Evolutionary conservation across 2,329 filamentous ascomycete genomes (phyloP).

Genomic region (Pseudohalonectria lignicola): DNA sequence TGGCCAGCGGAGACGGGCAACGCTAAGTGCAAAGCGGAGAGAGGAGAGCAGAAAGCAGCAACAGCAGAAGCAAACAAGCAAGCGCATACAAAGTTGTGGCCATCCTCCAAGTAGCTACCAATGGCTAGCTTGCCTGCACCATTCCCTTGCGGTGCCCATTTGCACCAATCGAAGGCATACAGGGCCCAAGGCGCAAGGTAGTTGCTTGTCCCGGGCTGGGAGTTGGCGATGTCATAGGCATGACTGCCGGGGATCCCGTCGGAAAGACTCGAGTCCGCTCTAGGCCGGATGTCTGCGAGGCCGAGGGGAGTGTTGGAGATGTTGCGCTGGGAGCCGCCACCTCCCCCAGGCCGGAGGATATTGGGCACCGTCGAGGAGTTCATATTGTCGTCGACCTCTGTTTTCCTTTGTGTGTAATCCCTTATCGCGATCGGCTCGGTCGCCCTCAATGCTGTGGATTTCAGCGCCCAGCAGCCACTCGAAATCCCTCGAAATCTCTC

Average conservation of each 20-base stretch:
- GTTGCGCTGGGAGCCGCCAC: slow-evolving; percentile 40
- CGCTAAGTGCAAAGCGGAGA: not conserved
- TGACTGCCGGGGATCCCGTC: slow-evolving; percentile 53
- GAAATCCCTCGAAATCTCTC: too few relatives aligned
- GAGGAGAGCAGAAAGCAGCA: slow-evolving; percentile 1
- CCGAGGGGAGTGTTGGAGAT: slow-evolving; percentile 69
- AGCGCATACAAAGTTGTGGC: slow-evolving; percentile 80
- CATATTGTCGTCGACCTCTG: slow-evolving; percentile 5
- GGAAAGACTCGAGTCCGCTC: slow-evolving; percentile 69
- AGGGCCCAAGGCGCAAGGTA: slow-evolving; percentile 91
- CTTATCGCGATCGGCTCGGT: not conserved
- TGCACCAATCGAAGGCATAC: slow-evolving; percentile 98
- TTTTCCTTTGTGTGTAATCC: not conserved
- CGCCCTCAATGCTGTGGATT: not conserved
- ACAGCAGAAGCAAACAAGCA: too few relatives aligned
- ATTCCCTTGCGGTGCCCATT: slow-evolving; percentile 76
- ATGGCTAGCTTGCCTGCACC: slow-evolving; percentile 88
- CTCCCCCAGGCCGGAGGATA: slow-evolving; percentile 47
- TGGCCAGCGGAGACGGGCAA: not conserved
- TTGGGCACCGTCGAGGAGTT: slow-evolving; percentile 37
- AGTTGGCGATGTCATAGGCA: slow-evolving; percentile 53
- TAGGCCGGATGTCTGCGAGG: slow-evolving; percentile 81
- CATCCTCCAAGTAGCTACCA: slow-evolving; percentile 94
- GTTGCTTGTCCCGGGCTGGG: slow-evolving; percentile 69
- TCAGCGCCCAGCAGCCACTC: too few relatives aligned